These are phyloP conservation scores for Neurospora intermedia DNA, from an alignment of 495 filamentous ascomycete genomes.

Conservation along the genomic window DNA sequence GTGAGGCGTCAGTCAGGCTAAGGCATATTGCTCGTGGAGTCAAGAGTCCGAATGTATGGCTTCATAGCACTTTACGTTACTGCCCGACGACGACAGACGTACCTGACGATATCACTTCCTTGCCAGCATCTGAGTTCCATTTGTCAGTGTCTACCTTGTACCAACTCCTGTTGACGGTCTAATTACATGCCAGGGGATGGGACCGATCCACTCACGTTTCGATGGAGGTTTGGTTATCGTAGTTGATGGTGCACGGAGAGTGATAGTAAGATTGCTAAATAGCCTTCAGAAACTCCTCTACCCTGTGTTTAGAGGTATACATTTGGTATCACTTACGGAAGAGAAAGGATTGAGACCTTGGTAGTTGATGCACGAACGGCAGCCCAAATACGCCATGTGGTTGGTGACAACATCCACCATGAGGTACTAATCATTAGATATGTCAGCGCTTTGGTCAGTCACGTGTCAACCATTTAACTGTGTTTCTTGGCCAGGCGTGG, in stretches of 20 bases:
- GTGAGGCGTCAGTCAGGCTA: background rate
- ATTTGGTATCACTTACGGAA: constrained; percentile 14
- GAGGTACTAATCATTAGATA: constrained; percentile 36
- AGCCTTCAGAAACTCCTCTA: background rate
- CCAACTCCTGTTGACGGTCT: constrained; percentile 1
- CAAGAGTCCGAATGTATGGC: background rate
- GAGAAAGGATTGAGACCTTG: constrained; percentile 55
- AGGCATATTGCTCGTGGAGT: background rate
- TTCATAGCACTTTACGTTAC: background rate
- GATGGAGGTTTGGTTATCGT: constrained; percentile 41
- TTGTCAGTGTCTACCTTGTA: constrained; percentile 12
- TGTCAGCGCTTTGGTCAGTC: background rate
- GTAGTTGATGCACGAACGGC: constrained; percentile 47
- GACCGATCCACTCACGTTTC: constrained; percentile 23
- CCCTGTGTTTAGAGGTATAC: background rate
- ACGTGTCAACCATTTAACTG: background rate
- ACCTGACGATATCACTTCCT: constrained; percentile 47
- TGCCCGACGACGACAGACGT: background rate
- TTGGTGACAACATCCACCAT: constrained; percentile 79
- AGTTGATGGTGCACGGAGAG: constrained; percentile 54
- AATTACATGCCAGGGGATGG: constrained; percentile 15
- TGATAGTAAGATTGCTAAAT: constrained; percentile 49
- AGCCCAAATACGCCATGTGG: constrained; percentile 58
- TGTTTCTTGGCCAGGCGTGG: background rate
- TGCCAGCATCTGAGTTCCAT: constrained; percentile 46